Percentiles rank a stretch among this genome's conserved stretches.
Conservation (phyloP, 805 yeast species). For the Hanseniaspora nectarophila region DNA sequence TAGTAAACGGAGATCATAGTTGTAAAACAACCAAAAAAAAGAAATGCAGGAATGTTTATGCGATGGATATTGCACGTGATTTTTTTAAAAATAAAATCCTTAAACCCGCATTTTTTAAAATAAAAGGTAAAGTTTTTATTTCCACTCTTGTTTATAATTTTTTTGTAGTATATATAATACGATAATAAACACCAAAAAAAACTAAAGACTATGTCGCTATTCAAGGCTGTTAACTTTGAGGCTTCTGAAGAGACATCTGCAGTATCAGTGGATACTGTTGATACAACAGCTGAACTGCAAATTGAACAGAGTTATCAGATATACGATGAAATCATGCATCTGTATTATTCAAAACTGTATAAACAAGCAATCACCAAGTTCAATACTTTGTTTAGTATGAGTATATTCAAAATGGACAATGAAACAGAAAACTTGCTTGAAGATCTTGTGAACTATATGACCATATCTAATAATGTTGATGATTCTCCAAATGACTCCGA, state of each 20-base stretch:
- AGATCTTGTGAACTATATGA: not conserved
- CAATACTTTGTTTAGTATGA: conserved; percentile 51
- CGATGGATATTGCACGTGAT: too few species aligned
- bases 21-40: too few species aligned
- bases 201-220: conserved; percentile 39
- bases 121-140: too few species aligned
- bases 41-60: too few species aligned
- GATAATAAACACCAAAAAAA: too few species aligned
- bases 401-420: conserved; percentile 40
- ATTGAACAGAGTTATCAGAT: conserved; percentile 70
- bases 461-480: not conserved
- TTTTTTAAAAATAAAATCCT: too few species aligned
- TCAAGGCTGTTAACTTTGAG: conserved; percentile 61
- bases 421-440: conserved; percentile 21
- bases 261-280: conserved; percentile 31
- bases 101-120: too few species aligned
- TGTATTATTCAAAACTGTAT: conserved; percentile 42
- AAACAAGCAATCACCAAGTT: conserved; percentile 44
- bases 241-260: not conserved
- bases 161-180: too few species aligned
- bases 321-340: conserved; percentile 56
- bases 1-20: too few species aligned
- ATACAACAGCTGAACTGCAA: conserved; percentile 71
- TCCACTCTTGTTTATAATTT: not conserved
- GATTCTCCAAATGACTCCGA: not conserved